Evolutionary conservation across 352 stramenopile genomes (phyloP).

Genomic region (Phytophthora multivora): DNA sequence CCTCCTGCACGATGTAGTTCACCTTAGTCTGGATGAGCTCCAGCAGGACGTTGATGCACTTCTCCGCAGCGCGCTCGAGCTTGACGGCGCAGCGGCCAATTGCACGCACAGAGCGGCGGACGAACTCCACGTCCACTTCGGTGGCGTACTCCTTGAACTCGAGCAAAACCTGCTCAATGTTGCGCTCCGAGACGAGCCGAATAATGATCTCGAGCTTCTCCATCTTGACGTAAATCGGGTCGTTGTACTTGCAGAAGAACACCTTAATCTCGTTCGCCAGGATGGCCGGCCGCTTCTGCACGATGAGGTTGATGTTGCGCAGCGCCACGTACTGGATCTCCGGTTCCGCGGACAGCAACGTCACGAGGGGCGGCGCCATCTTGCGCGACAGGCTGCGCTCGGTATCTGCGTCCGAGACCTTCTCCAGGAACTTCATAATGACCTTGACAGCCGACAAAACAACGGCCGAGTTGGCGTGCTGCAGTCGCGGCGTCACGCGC

Average conservation of each 20-base stretch:
- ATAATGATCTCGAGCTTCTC: conserved; percentile 99
- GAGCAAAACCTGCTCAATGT: conserved; percentile 98
- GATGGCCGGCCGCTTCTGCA: conserved; percentile 97
- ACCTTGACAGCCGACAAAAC: conserved; percentile 98
- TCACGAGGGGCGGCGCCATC: conserved; percentile 98
- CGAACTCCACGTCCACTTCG: conserved; percentile 99
- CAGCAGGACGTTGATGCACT: conserved; percentile 98
- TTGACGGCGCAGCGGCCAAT: conserved; percentile 99
- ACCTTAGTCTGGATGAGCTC: conserved; percentile 99
- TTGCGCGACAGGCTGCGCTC: conserved; percentile 92
- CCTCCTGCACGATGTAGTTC: conserved; percentile 99
- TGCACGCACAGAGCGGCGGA: conserved; percentile 95
- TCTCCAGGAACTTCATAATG: conserved; percentile 96
- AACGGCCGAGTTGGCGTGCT: conserved; percentile 98
- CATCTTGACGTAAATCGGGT: conserved; percentile 97
- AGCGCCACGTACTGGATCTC: conserved; percentile 99
- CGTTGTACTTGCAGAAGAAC: conserved; percentile 99
- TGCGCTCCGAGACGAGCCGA: conserved; percentile 96
- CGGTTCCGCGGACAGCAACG: conserved; percentile 96
- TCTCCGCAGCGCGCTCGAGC: conserved; percentile 96
- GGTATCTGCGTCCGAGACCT: conserved; percentile 94
- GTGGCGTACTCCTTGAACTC: conserved; percentile 99
- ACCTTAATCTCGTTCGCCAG: conserved; percentile 96
- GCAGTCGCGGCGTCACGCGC: conserved; percentile 96
- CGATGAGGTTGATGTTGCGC: conserved; percentile 99